Conservation (phyloP, 139 green algal genomes). For the Raphidocelis subcapitata region DNA sequence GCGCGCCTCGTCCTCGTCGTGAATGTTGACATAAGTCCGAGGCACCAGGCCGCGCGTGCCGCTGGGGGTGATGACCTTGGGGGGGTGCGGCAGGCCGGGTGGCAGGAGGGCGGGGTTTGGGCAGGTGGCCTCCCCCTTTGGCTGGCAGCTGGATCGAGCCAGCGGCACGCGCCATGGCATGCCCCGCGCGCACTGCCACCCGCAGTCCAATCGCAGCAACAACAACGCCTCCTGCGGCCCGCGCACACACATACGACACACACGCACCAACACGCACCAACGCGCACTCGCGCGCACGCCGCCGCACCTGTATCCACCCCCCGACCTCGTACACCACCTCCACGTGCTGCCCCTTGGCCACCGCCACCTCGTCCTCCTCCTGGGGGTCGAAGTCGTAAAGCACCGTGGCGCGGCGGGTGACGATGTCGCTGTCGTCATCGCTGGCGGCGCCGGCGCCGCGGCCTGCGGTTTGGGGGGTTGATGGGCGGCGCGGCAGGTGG, state of each 20-base stretch:
- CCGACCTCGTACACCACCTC: slow-evolving; percentile 16
- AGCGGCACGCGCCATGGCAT: no score
- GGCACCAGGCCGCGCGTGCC: slow-evolving; percentile 21
- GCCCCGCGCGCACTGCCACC: no score
- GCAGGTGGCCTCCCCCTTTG: no score
- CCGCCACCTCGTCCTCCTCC: slow-evolving; percentile 28
- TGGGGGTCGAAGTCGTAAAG: slow-evolving; percentile 27
- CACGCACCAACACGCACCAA: background rate
- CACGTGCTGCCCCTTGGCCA: slow-evolving; percentile 30
- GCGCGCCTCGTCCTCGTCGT: slow-evolving; percentile 18
- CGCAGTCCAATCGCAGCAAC: no score
- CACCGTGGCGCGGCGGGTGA: slow-evolving; percentile 23
- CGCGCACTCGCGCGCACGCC: background rate
- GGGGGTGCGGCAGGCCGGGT: no score
- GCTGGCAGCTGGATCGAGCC: no score
- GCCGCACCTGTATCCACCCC: slow-evolving; percentile 28
- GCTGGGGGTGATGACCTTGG: slow-evolving; percentile 14
- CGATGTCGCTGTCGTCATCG: slow-evolving; percentile 30
- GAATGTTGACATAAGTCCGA: slow-evolving; percentile 19
- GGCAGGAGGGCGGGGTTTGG: no score
- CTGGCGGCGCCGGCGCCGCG: slow-evolving; percentile 9
- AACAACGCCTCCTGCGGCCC: background rate
- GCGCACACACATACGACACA: no score
- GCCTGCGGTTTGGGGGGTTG: no score
- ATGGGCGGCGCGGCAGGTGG: no score